These are phyloP conservation scores for Arthrocladium fulminans DNA, from an alignment of 2,329 filamentous ascomycete species.

Conservation along the genomic window DNA sequence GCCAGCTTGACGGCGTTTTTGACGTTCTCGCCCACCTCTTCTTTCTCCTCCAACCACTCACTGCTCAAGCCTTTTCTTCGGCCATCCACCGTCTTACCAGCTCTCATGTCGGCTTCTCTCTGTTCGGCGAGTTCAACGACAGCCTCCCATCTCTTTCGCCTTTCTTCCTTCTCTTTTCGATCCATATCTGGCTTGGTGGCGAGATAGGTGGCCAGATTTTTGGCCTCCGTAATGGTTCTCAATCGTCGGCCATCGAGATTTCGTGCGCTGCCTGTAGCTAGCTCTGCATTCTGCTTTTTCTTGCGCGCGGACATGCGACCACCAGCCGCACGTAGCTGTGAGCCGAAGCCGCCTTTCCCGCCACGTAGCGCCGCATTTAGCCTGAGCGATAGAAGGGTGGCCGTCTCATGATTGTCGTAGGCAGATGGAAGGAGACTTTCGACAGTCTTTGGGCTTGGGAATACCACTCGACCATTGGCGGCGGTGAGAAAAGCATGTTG, in stretches of 20 bases:
- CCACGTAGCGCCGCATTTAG: conserved; percentile 72
- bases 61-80: conserved; percentile 60
- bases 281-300: conserved; percentile 60
- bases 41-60: conserved; percentile 91
- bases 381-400: conserved; percentile 66
- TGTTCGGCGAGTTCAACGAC: conserved; percentile 78
- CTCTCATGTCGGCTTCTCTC: conserved; percentile 72
- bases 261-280: conserved; percentile 61
- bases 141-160: conserved; percentile 75
- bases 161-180: conserved; percentile 78
- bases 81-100: conserved; percentile 45
- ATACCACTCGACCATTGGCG: conserved; percentile 63
- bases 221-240: conserved; percentile 88
- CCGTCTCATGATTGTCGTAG: conserved; percentile 1
- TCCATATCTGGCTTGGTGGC: conserved; percentile 98
- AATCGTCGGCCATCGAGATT: conserved; percentile 86
- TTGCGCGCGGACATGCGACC: conserved; percentile 97
- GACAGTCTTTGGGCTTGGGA: conserved; percentile 51
- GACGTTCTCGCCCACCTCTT: conserved; percentile 77
- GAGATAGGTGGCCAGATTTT: conserved; percentile 87
- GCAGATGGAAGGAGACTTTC: conserved; percentile 25
- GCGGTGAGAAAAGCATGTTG: conserved; percentile 69
- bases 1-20: conserved; percentile 66
- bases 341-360: conserved; percentile 96
- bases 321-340: conserved; percentile 89